Evolutionary conservation across 2,329 filamentous ascomycete species (phyloP), one percentile per base, ranked within the genome.

Genomic region (Penicillium sp.): DNA sequence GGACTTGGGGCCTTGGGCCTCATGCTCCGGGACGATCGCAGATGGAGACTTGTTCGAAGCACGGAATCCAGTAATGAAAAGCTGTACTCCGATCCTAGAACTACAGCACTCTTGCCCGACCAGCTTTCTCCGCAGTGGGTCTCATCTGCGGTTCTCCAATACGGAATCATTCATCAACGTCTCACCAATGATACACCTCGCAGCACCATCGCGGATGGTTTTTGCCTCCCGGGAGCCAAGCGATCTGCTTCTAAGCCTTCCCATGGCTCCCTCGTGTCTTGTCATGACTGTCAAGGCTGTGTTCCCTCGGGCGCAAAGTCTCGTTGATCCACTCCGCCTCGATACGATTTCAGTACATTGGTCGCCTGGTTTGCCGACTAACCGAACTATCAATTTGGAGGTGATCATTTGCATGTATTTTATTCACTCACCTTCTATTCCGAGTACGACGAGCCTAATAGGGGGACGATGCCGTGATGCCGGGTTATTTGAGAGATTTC

Each of bases 61-160:
- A 22, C 19, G 19, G 19, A 22, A 22, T 22, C 19, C 19, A 22
- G 19, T 22, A 22, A 22, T 22, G 19, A 22, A 22, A 22, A 22
- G 19, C 19, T 22, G 30, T 33, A 33, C 30, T 33, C 7, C 30
- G 30, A 22, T 22, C 19, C 19, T 33, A 33, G 8, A 11, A 43
- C 22, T n/a, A 43, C 22, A 10, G n/a, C 11, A 43, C 40, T 42
- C 7, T 19, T 45, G 19, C 43, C 43, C 46, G 52, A 52, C 54
- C 46, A 60, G 51, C 52, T 42, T 62, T 60, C 64, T 66, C 65
- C 65, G 59, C 65, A 63, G 60, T 63, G 60, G 63, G 58, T 49
- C 45, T 25, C 25, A 25, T 25, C 25, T 6, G 14, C 16, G 25
- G 43, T 28, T 46, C 13, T 25, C 22, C 11, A 19, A 26, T 6